Percentiles rank a stretch among this genome's conserved stretches.
These are phyloP conservation scores for Saccharata proteae DNA, from an alignment of 2,329 filamentous ascomycete genomes.

Conservation along the genomic window DNA sequence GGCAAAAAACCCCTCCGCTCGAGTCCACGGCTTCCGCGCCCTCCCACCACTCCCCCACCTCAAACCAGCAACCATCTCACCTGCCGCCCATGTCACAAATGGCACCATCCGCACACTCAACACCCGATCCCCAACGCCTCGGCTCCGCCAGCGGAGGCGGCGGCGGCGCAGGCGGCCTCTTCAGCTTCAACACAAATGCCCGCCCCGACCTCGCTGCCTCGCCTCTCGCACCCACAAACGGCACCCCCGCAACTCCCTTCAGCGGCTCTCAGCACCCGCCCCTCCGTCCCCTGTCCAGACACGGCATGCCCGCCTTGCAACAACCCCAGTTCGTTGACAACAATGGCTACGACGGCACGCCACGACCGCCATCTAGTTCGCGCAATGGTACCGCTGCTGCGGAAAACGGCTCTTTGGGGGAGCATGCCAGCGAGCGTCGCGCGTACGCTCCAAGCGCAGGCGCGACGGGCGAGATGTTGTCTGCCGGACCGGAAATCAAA, in stretches of 20 bases:
- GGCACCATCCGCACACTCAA: slow-evolving; percentile 25
- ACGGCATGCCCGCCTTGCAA: slow-evolving; percentile 9
- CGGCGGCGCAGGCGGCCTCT: not conserved
- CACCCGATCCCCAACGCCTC: slow-evolving; percentile 22
- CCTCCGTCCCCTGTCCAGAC: slow-evolving; percentile 17
- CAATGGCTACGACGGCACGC: too few species aligned
- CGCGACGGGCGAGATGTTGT: slow-evolving; percentile 8
- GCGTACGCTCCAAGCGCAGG: too few species aligned
- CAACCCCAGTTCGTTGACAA: slow-evolving; percentile 5
- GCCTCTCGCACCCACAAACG: slow-evolving; percentile 19
- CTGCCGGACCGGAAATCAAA: slow-evolving; percentile 11
- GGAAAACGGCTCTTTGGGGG: too few species aligned
- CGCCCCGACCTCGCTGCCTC: slow-evolving; percentile 17
- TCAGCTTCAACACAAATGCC: too few species aligned
- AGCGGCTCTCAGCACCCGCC: slow-evolving; percentile 14
- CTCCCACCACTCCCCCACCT: slow-evolving; percentile 14
- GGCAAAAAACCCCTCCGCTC: slow-evolving; percentile 28
- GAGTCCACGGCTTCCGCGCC: slow-evolving; percentile 10
- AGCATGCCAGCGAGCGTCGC: too few species aligned
- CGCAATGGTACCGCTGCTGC: slow-evolving; percentile 8
- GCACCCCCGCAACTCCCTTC: slow-evolving; percentile 9
- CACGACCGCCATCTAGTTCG: too few species aligned
- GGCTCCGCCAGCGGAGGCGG: too few species aligned
- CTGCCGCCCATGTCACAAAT: slow-evolving; percentile 12
- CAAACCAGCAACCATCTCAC: slow-evolving; percentile 9